Conservation (phyloP, 495 filamentous ascomycete genomes). For the Penicillium coffeae region DNA sequence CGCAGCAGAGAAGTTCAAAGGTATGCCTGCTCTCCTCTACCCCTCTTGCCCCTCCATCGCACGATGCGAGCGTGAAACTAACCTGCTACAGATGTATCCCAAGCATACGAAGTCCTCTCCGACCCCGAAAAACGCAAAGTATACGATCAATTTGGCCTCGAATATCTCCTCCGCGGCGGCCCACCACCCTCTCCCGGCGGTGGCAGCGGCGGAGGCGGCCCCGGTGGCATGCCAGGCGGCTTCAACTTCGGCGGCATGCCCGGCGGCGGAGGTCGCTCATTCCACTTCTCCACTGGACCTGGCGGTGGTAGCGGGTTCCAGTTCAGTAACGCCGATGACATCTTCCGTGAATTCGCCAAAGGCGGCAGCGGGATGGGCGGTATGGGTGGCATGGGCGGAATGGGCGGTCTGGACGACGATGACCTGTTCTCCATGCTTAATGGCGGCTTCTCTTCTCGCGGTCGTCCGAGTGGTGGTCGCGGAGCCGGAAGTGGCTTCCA, state of each 20-base stretch:
- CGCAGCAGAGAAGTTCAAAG: conserved; percentile 85
- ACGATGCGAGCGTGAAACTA: conserved; percentile 10
- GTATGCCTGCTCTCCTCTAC: conserved; percentile 24
- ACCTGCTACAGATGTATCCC: conserved; percentile 65
- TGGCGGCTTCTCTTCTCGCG: conserved; percentile 29
- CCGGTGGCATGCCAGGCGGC: conserved; percentile 56
- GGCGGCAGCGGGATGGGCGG: conserved; percentile 30
- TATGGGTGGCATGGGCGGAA: conserved; percentile 42
- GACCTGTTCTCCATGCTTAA: conserved; percentile 3
- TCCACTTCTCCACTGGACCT: conserved; percentile 67
- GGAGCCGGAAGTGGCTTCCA: conserved; percentile 3
- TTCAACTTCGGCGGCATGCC: conserved; percentile 54
- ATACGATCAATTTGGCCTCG: conserved; percentile 92
- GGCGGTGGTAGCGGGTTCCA: conserved; percentile 61
- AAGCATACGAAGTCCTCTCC: conserved; percentile 96
- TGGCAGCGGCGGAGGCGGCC: conserved; percentile 42
- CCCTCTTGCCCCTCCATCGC: conserved; percentile 5
- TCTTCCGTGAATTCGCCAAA: conserved; percentile 78
- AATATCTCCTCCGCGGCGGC: conserved; percentile 86
- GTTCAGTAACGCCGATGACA: conserved; percentile 77
- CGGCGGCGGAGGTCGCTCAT: conserved; percentile 57
- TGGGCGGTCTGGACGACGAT: conserved; percentile 40
- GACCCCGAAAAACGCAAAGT: conserved; percentile 96
- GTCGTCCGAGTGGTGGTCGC: conserved; percentile 32
- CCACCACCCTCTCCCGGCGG: conserved; percentile 59